Conservation (phyloP, 768 basidiomycete genomes). For the Exidia glandulosa region DNA sequence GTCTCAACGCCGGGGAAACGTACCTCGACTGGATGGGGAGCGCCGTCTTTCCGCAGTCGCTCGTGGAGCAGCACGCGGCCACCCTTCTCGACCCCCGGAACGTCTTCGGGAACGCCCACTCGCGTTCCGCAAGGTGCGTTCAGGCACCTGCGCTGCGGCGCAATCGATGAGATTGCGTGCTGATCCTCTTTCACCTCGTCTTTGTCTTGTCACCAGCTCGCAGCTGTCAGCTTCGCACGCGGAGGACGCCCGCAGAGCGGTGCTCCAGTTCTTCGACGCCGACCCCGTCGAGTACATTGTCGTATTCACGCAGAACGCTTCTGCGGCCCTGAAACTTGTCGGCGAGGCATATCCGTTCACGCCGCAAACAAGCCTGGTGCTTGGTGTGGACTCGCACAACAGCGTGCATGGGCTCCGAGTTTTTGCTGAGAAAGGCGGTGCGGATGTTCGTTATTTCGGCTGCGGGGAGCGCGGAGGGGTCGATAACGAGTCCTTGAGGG, state of each 20-base stretch:
- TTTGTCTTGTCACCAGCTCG: constrained; percentile 35
- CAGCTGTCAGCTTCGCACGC: constrained; percentile 55
- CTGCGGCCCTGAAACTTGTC: constrained; percentile 67
- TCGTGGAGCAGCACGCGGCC: constrained; percentile 57
- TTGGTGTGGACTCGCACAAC: constrained; percentile 73
- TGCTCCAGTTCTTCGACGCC: constrained; percentile 69
- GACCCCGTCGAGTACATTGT: constrained; percentile 61
- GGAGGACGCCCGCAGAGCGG: constrained; percentile 56
- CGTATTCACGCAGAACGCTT: constrained; percentile 73
- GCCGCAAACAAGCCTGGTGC: constrained; percentile 46
- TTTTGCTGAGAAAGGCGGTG: constrained; percentile 48
- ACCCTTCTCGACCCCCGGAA: constrained; percentile 42
- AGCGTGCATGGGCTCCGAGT: constrained; percentile 74
- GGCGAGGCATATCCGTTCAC: constrained; percentile 72
- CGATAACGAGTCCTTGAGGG: constrained; percentile 47
- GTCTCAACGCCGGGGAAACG: constrained; percentile 55
- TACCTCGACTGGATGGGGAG: constrained; percentile 87
- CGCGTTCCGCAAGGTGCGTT: constrained; percentile 63
- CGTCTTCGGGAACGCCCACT: constrained; percentile 78
- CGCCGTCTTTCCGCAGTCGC: constrained; percentile 66
- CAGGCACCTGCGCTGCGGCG: constrained; percentile 1
- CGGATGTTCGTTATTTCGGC: constrained; percentile 51
- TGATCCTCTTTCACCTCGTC: not conserved
- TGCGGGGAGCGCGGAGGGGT: constrained; percentile 57
- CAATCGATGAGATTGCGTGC: too few relatives aligned